Conservation (phyloP, 345 rosid genomes). For the Salix viminalis region DNA sequence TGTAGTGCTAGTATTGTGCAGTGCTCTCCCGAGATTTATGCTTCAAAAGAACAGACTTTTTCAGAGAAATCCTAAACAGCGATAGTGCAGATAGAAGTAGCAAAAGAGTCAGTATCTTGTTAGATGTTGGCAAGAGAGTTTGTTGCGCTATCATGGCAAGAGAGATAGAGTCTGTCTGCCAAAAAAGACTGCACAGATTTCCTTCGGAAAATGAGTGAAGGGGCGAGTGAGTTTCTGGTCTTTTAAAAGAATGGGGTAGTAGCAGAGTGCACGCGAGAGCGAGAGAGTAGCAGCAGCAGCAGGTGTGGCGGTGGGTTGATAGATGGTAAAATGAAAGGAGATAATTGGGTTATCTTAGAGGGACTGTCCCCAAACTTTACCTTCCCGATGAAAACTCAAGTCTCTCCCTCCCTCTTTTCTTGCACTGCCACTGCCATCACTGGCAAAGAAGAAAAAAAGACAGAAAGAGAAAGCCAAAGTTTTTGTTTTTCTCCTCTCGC, state of each 20-base stretch:
- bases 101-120: conserved; percentile 14
- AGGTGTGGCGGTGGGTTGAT: background rate
- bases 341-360: conserved; percentile 6
- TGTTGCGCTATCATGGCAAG: conserved; percentile 18
- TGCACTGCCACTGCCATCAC: conserved; percentile 69
- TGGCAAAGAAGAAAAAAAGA: conserved; percentile 37
- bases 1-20: conserved; percentile 1
- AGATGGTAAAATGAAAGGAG: background rate
- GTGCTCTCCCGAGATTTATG: conserved; percentile 91
- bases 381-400: conserved; percentile 71
- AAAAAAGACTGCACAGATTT: conserved; percentile 34
- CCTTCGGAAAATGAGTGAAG: conserved; percentile 30
- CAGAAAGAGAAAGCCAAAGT: conserved; percentile 16
- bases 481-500: background rate
- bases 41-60: conserved; percentile 64
- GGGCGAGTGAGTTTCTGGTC: background rate
- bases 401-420: conserved; percentile 36
- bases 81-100: conserved; percentile 27
- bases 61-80: conserved; percentile 50
- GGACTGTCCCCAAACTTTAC: conserved; percentile 38
- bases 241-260: background rate
- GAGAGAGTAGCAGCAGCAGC: background rate
- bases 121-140: conserved; percentile 2
- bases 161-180: conserved; percentile 4
- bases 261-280: conserved; percentile 31